Conservation (phyloP, 352 stramenopile species). For the Phytophthora colocasiae region DNA sequence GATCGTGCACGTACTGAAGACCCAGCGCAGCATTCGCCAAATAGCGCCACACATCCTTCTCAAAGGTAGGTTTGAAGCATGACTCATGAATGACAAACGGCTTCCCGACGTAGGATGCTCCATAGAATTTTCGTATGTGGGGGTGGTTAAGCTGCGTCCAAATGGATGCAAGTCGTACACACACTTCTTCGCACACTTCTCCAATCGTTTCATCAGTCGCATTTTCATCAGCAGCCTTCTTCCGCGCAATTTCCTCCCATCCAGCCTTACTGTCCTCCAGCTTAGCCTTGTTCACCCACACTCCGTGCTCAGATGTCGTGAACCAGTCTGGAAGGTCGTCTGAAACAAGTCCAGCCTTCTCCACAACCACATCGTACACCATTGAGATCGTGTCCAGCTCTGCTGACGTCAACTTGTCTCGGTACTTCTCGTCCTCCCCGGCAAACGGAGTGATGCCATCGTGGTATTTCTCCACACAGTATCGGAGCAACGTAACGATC, state of each 20-base stretch:
- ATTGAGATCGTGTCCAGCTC: conserved; percentile 36
- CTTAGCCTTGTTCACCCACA: conserved; percentile 37
- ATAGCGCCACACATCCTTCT: conserved; percentile 38
- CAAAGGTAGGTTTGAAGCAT: conserved; percentile 33
- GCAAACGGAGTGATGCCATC: conserved; percentile 30
- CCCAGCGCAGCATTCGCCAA: conserved; percentile 35
- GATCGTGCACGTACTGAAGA: conserved; percentile 45
- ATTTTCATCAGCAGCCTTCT: conserved; percentile 19
- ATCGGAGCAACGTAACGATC: conserved; percentile 39
- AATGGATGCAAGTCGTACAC: conserved; percentile 25
- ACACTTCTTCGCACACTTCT: conserved; percentile 34
- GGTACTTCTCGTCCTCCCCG: conserved; percentile 30
- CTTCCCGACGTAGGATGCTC: conserved; percentile 38
- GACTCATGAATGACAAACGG: conserved; percentile 43
- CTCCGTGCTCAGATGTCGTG: conserved; percentile 36
- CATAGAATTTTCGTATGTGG: conserved; percentile 44
- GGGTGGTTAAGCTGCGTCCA: conserved; percentile 43
- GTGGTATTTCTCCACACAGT: conserved; percentile 40
- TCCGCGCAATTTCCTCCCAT: conserved; percentile 21
- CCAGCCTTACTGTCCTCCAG: conserved; percentile 26
- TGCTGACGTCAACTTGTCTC: conserved; percentile 30
- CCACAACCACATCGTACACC: conserved; percentile 37
- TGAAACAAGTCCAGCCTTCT: conserved; percentile 30
- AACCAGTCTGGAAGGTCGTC: conserved; percentile 39
- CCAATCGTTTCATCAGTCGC: conserved; percentile 21